Base-by-base conservation (phyloP, 768 basidiomycete species). In the Collybiopsis confluens region DNA sequence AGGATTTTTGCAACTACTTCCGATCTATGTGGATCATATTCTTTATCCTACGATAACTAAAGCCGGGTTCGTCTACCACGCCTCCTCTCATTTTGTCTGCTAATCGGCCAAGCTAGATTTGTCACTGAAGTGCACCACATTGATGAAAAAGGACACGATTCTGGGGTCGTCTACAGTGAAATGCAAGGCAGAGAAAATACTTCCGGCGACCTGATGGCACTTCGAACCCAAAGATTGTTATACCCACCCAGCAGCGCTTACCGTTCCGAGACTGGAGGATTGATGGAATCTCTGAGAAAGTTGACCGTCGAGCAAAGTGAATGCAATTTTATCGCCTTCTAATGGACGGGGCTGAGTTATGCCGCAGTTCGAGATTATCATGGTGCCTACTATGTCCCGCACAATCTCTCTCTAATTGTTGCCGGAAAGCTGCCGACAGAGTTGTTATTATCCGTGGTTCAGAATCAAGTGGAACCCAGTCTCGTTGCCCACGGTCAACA, bases 181-280 rank as follows among this genome's bases (percentile, higher is more conserved):
- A 97, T 97, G 94, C 92, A 95, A 71, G 94, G 93, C 1, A 80
- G 96, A 44, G 88, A 98, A 73, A 98, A 98, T 64, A 93, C 90
- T 0, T 83, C 91, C 1, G 85, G 83, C 9, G 95, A 98, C 71
- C 73, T 98, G 41, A 94, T 97, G 90, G 83, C 86, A 35, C 78
- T 94, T 24, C 73, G 82, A 30, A 73, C 82, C 54, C 93, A 97
- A 65, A 83, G 87, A 21, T 67, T 87, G n/a, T 61, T 93, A 35
- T 92, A 97, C 62, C 88, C 90, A 26, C 69, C 78, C 36, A 82
- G 79, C 18, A 98, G 90, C 64, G 97, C 84, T 6, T 97, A 98
- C 64, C 82, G 95, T 24, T 95, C 92, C 60, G 97, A 99, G 77
- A 98, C 95, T 0, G 97, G 97, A 20, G 97, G 97, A 24, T 70